These are phyloP conservation scores for Fusarium abutilonis DNA, from an alignment of 2,329 filamentous ascomycete species.

Conservation along the genomic window DNA sequence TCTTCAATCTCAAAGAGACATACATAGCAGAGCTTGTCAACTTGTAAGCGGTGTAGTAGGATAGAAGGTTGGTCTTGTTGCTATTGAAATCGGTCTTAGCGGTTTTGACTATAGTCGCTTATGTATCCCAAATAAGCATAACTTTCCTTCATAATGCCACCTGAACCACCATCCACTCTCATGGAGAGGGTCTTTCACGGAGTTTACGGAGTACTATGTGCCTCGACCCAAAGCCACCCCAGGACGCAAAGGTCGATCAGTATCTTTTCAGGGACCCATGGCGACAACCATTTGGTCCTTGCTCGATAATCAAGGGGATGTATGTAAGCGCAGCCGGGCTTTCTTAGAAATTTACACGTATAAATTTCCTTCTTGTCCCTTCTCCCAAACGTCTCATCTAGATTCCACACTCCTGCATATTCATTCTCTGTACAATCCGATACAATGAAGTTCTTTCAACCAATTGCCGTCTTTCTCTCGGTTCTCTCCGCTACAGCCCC, in stretches of 20 bases:
- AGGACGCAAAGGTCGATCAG: too few species aligned
- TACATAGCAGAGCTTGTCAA: too few species aligned
- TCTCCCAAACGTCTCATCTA: background rate
- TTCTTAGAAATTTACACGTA: background rate
- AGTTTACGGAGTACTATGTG: background rate
- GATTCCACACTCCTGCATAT: background rate
- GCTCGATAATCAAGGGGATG: background rate
- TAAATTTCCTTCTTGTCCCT: background rate
- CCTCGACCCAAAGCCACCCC: background rate
- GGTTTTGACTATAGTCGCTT: too few species aligned
- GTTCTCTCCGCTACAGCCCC: background rate
- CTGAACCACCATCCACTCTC: background rate
- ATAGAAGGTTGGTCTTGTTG: too few species aligned
- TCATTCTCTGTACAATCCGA: background rate
- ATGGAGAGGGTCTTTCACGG: background rate
- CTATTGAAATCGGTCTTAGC: too few species aligned
- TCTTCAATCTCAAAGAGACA: too few species aligned
- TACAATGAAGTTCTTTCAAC: constrained; percentile 17
- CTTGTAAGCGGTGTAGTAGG: too few species aligned
- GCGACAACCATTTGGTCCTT: background rate
- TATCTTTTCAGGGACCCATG: background rate
- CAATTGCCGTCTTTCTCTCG: constrained; percentile 9
- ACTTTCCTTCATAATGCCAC: background rate
- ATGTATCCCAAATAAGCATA: background rate
- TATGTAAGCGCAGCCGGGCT: background rate